phyloP scores from a whole-genome alignment of 1,139 yeast species.

The Yamadazyma conglobata region DNA sequence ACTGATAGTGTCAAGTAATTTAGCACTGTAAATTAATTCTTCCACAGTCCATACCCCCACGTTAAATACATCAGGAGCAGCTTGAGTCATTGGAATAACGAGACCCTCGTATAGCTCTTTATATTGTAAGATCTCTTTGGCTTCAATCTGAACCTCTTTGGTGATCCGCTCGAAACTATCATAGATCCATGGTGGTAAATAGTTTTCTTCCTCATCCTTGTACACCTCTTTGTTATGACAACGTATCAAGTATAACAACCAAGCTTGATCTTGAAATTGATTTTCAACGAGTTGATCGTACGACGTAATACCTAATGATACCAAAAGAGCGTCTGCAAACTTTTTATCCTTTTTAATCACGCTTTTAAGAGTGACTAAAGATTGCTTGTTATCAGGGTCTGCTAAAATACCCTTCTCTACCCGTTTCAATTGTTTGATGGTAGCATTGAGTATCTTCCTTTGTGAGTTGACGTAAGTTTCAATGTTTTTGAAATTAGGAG shows the following conservation, averaged over 20 bases:
- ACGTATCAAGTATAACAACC: conserved; percentile 62
- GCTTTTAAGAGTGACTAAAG: conserved; percentile 48
- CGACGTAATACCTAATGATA: conserved; percentile 54
- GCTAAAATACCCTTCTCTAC: conserved; percentile 50
- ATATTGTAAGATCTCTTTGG: conserved; percentile 54
- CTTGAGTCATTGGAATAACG: conserved; percentile 48
- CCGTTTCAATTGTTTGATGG: conserved; percentile 46
- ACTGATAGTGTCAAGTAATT: conserved; percentile 53
- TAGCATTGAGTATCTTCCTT: conserved; percentile 39
- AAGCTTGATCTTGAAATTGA: conserved; percentile 54
- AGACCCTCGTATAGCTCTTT: conserved; percentile 52
- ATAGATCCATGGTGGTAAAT: conserved; percentile 53
- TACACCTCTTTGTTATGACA: conserved; percentile 47
- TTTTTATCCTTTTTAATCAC: conserved; percentile 52
- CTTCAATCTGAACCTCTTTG: conserved; percentile 26
- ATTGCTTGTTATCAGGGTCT: conserved; percentile 35
- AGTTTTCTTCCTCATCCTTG: conserved; percentile 27
- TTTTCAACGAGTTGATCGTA: conserved; percentile 49
- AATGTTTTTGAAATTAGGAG: conserved; percentile 20
- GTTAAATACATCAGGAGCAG: conserved; percentile 60
- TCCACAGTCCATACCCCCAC: conserved; percentile 64
- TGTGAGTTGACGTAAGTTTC: conserved; percentile 44
- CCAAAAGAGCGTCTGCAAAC: conserved; percentile 53
- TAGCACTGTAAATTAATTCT: conserved; percentile 56
- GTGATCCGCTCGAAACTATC: conserved; percentile 41